phyloP scores from a whole-genome alignment of 2,329 filamentous ascomycete genomes.

The Diplodia mutila region DNA sequence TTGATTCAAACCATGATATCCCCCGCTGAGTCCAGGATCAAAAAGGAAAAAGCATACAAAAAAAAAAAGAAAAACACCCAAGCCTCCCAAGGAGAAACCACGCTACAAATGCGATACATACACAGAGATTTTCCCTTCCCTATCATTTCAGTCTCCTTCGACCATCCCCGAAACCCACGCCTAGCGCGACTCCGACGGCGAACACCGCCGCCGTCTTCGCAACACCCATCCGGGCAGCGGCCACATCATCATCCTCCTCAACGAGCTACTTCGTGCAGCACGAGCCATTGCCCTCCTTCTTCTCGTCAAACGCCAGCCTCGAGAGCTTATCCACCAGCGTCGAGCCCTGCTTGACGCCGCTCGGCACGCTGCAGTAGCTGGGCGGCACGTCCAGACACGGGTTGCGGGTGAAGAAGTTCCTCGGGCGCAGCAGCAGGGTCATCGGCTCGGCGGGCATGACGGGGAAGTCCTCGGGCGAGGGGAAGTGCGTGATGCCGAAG shows the following conservation, averaged over 20 bases:
- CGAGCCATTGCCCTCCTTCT: not conserved
- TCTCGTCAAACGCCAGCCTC: slow-evolving; percentile 47
- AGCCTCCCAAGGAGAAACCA: not conserved
- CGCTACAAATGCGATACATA: not conserved
- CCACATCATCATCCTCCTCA: not conserved
- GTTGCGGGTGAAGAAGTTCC: slow-evolving; percentile 82
- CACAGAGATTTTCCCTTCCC: not conserved
- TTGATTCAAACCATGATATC: slow-evolving; percentile 1
- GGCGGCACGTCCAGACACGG: slow-evolving; percentile 81
- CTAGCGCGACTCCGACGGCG: not conserved
- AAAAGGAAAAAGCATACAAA: not conserved
- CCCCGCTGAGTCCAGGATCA: not conserved
- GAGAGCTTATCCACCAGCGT: slow-evolving; percentile 56
- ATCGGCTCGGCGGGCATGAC: slow-evolving; percentile 85
- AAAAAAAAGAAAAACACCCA: not conserved
- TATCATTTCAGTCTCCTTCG: not conserved
- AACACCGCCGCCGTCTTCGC: not conserved
- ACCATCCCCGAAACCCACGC: not conserved
- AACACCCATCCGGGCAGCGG: not conserved
- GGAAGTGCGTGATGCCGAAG: slow-evolving; percentile 89
- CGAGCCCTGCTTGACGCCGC: slow-evolving; percentile 61
- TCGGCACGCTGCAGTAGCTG: slow-evolving; percentile 73
- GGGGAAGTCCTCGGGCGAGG: slow-evolving; percentile 86
- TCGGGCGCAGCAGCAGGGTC: slow-evolving; percentile 74
- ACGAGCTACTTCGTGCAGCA: slow-evolving; percentile 7